These are phyloP conservation scores for Septoria linicola DNA, from an alignment of 2,329 filamentous ascomycete genomes.

Conservation along the genomic window DNA sequence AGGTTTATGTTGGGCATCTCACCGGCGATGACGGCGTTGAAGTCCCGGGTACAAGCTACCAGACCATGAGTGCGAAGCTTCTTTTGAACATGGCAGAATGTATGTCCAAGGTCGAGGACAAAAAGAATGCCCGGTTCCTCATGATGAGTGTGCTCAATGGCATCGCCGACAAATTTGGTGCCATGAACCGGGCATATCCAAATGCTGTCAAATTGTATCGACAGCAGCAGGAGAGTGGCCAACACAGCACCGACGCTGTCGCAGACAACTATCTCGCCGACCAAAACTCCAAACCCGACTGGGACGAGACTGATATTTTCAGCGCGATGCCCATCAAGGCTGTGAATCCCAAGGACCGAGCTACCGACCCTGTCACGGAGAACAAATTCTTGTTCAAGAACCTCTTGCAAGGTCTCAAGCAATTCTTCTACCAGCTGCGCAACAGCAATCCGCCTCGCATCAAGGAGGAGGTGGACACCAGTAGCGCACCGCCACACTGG, in stretches of 20 bases:
- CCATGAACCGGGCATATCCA: conserved; percentile 94
- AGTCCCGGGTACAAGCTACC: conserved; percentile 88
- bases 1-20: conserved; percentile 94
- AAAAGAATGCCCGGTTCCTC: conserved; percentile 91
- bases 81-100: conserved; percentile 97
- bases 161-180: conserved; percentile 95
- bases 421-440: conserved; percentile 91
- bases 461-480: conserved; percentile 65
- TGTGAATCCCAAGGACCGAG: conserved; percentile 83
- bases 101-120: conserved; percentile 90
- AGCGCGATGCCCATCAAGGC: conserved; percentile 94
- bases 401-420: conserved; percentile 90
- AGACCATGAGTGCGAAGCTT: conserved; percentile 98
- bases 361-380: conserved; percentile 85
- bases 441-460: conserved; percentile 71
- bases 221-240: conserved; percentile 58
- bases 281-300: conserved; percentile 77
- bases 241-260: conserved; percentile 46
- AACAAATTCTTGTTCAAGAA: conserved; percentile 99
- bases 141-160: conserved; percentile 96
- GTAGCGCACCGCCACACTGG: conserved; percentile 85
- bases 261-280: conserved; percentile 80
- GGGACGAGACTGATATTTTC: conserved; percentile 98
- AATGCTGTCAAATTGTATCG: conserved; percentile 93
- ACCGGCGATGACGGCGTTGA: conserved; percentile 73